Conservation (phyloP, 2,329 filamentous ascomycete genomes). For the Penicillium sp. region DNA sequence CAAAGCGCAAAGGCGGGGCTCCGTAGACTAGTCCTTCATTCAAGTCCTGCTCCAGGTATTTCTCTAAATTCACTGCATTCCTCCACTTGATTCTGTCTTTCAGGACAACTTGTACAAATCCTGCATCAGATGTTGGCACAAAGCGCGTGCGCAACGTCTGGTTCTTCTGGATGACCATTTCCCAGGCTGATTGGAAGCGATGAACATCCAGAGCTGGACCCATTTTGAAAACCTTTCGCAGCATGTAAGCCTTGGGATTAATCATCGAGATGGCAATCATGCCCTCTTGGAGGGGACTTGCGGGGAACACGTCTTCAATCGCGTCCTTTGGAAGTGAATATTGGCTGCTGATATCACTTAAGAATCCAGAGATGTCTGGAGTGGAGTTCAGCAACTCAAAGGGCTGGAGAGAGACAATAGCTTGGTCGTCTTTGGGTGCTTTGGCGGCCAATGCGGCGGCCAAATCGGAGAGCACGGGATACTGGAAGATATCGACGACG, state of each 20-base stretch:
- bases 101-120: too few species aligned
- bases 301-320: neutral
- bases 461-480: constrained; percentile 8
- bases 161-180: too few species aligned
- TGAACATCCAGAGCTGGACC: too few species aligned
- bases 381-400: neutral
- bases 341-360: neutral
- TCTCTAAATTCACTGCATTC: too few species aligned
- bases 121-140: too few species aligned
- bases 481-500: constrained; percentile 20
- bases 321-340: neutral
- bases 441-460: neutral
- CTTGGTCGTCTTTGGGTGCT: neutral
- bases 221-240: too few species aligned
- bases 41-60: neutral
- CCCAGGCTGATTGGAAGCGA: too few species aligned
- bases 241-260: too few species aligned
- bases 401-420: neutral
- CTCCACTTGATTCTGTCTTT: too few species aligned
- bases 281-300: neutral
- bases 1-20: neutral
- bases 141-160: too few species aligned
- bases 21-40: constrained; percentile 8
- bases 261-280: neutral
- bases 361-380: neutral